Conservation (phyloP, 164 flowering plant species). For the Cinnamomum chago region DNA sequence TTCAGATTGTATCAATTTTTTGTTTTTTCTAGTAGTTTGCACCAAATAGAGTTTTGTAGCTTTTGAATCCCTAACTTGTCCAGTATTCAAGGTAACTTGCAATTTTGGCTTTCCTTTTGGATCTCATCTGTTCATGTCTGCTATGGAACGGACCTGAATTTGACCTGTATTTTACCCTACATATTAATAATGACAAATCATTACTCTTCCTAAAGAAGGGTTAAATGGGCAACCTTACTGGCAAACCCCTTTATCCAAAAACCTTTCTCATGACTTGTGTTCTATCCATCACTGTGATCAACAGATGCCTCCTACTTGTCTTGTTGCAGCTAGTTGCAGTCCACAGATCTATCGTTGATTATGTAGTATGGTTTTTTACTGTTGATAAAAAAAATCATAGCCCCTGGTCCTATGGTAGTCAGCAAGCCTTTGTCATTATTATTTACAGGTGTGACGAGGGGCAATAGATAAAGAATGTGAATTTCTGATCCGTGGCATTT, state of each 20-base stretch:
- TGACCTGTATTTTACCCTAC: neutral
- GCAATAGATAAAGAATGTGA: neutral
- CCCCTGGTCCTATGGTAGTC: neutral
- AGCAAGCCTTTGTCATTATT: neutral
- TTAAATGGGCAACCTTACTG: neutral
- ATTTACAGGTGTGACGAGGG: neutral
- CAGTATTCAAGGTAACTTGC: no score
- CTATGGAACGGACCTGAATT: no score
- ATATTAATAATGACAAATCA: no score
- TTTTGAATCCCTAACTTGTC: no score
- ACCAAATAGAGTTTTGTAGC: no score
- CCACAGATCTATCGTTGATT: neutral
- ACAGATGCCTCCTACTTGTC: no score
- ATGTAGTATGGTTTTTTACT: neutral
- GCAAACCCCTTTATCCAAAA: neutral
- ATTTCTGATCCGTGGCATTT: neutral
- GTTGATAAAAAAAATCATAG: neutral
- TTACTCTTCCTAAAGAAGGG: neutral
- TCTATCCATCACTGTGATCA: neutral
- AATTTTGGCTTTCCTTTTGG: no score
- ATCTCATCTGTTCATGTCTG: no score
- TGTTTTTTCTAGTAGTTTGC: no score
- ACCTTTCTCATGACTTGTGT: neutral
- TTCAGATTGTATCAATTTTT: no score
- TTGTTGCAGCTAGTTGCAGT: no score